Evolutionary conservation across 192 early-diverging fungal species (phyloP), one percentile per base, ranked within the genome.

Genomic region (Coemansia sp.): DNA sequence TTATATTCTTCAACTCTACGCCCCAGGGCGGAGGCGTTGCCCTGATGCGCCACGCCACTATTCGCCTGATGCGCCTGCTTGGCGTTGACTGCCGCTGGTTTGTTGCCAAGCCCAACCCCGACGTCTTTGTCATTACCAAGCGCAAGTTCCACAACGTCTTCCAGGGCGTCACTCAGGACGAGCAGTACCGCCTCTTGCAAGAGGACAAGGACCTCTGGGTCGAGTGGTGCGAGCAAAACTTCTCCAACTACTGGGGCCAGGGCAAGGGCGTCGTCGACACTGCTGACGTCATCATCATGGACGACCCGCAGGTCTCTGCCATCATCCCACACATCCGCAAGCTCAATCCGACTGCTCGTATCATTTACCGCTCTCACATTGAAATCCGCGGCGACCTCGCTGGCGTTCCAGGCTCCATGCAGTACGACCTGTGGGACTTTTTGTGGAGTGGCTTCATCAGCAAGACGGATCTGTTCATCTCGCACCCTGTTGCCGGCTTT

Each of bases 61-160:
- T 94, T 38, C 87, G 93, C 35, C 81, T 92, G 61, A 84, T 91
- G 61, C 67, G 77, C 16, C 69, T 93, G 35, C 83, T 91, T 29
- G 84, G 77, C 35, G 80, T 94, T 15, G 85, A 92, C 70, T 86
- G 81, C 44, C 86, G 87, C 64, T 90, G 88, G 92, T 93, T 84
- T 76, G 92, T 93, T 5, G 85, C 89, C 65, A 89, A 91, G 64
- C 93, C 93, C 43, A 92, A 91, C 62, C 91, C 91, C 16, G 90
- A 91, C 44, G 88, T 94, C 4, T 94, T 94, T 81, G 88, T 92
- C 69, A 91, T 94, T 43, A 94, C 93, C 49, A 94, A 94, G 78
- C 82, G 90, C 68, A 92, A 93, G 72, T 93, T 94, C 71, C 93
- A 94, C 78, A 94, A 94, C 67, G 88, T 94, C 10, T 80, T 93